Conservation (phyloP, 2,329 filamentous ascomycete genomes). For the Neopestalotiopsis clavispora region DNA sequence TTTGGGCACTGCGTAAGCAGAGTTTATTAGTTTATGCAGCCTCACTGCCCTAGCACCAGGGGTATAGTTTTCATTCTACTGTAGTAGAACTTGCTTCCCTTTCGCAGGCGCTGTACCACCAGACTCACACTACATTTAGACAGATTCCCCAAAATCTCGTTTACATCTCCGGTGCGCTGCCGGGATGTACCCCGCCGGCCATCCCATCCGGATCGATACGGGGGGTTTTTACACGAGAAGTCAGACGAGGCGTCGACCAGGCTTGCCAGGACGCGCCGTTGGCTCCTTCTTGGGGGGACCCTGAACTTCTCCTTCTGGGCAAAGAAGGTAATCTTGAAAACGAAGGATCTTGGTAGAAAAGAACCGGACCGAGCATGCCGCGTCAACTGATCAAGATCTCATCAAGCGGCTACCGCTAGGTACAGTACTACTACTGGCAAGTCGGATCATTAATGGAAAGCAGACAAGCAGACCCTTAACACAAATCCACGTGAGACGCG, state of each 20-base stretch:
- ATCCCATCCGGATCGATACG: constrained; percentile 1
- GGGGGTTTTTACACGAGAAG: background rate
- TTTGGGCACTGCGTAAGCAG: background rate
- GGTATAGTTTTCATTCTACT: background rate
- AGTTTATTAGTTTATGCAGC: constrained; percentile 9
- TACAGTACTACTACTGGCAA: background rate
- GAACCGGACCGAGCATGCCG: background rate
- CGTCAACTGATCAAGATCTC: background rate
- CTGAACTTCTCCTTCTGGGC: background rate
- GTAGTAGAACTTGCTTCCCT: constrained; percentile 6
- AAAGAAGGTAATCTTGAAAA: background rate
- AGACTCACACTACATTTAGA: background rate
- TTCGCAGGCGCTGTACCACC: background rate
- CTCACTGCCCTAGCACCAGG: constrained; percentile 1
- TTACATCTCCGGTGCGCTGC: background rate
- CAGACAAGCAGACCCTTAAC: background rate
- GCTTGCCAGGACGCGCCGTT: background rate
- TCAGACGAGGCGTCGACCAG: background rate
- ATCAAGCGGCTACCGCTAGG: background rate
- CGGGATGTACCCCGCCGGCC: background rate
- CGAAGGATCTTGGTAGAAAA: background rate
- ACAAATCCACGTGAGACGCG: background rate
- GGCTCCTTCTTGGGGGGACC: background rate
- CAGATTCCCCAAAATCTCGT: constrained; percentile 4
- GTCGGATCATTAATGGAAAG: background rate